Conservation (phyloP, 2,329 filamentous ascomycete species). For the Neospermospora avenae region DNA sequence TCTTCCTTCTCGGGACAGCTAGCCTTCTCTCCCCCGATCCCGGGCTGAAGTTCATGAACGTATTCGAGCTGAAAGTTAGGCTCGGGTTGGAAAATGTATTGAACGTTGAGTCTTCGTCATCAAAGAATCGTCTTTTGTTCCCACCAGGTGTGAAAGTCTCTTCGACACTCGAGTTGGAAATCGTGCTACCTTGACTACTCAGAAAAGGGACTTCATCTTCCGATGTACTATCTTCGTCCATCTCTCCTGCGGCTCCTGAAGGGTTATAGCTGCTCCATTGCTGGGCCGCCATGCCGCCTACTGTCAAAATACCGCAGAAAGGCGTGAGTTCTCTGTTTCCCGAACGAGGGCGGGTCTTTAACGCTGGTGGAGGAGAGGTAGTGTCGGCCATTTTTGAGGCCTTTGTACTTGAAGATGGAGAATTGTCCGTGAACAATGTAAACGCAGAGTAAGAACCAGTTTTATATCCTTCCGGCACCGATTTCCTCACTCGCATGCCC, state of each 20-base stretch:
- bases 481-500: slow-evolving; percentile 92
- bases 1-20: slow-evolving; percentile 23
- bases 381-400: background rate
- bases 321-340: slow-evolving; percentile 63
- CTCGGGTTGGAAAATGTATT: slow-evolving; percentile 3
- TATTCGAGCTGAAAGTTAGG: background rate
- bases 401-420: slow-evolving; percentile 9
- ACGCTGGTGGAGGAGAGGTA: background rate
- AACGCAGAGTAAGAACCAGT: slow-evolving; percentile 56
- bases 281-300: slow-evolving; percentile 62
- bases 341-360: slow-evolving; percentile 26
- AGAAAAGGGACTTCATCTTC: slow-evolving; percentile 27
- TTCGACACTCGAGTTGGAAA: slow-evolving; percentile 17
- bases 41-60: slow-evolving; percentile 23
- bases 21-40: slow-evolving; percentile 27
- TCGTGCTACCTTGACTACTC: slow-evolving; percentile 29
- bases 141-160: background rate
- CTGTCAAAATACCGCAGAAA: slow-evolving; percentile 76
- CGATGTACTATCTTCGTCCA: slow-evolving; percentile 29
- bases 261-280: slow-evolving; percentile 22
- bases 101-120: slow-evolving; percentile 24
- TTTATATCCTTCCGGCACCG: slow-evolving; percentile 91
- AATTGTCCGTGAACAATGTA: slow-evolving; percentile 47
- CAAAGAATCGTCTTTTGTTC: slow-evolving; percentile 29
- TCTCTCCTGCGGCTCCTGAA: slow-evolving; percentile 40